A percentile compares a stretch with the other conserved stretches of the same genome.
Evolutionary conservation across 1,284 basidiomycete genomes (phyloP).

Genomic region (Limonomyces culmigenus): DNA sequence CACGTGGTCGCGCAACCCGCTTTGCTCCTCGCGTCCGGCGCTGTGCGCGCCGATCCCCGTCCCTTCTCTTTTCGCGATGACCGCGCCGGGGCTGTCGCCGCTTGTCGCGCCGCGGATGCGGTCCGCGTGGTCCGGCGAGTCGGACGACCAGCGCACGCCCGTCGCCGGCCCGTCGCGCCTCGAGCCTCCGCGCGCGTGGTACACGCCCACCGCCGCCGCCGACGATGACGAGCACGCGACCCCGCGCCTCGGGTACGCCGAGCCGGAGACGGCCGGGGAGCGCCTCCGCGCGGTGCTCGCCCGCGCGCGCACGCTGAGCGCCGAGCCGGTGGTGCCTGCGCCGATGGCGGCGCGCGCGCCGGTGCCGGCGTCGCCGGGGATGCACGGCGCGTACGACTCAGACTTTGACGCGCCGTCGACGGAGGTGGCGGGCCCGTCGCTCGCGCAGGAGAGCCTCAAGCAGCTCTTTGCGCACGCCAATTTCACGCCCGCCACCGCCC

Average conservation of each 20-base stretch:
- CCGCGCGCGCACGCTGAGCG: too few species aligned
- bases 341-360: constrained; percentile 14
- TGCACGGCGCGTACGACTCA: constrained; percentile 41
- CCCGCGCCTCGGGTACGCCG: background rate
- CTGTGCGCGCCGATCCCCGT: too few species aligned
- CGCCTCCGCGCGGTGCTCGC: constrained; percentile 40
- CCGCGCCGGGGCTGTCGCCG: too few species aligned
- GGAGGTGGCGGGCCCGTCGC: constrained; percentile 23
- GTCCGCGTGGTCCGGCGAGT: too few species aligned
- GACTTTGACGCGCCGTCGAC: constrained; percentile 32
- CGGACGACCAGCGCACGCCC: too few species aligned
- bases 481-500: constrained; percentile 43
- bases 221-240: background rate
- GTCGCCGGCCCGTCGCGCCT: background rate
- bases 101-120: too few species aligned
- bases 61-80: too few species aligned
- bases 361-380: constrained; percentile 14
- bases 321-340: constrained; percentile 14
- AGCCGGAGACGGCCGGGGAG: constrained; percentile 24
- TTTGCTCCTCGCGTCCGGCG: too few species aligned
- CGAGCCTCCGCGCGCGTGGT: background rate
- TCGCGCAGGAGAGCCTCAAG: constrained; percentile 38
- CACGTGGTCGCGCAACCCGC: too few species aligned
- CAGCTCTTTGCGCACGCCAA: constrained; percentile 45
- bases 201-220: too few species aligned